Evolutionary conservation across 1,284 basidiomycete genomes (phyloP).

Genomic region (Xerocomus minutiporus): DNA sequence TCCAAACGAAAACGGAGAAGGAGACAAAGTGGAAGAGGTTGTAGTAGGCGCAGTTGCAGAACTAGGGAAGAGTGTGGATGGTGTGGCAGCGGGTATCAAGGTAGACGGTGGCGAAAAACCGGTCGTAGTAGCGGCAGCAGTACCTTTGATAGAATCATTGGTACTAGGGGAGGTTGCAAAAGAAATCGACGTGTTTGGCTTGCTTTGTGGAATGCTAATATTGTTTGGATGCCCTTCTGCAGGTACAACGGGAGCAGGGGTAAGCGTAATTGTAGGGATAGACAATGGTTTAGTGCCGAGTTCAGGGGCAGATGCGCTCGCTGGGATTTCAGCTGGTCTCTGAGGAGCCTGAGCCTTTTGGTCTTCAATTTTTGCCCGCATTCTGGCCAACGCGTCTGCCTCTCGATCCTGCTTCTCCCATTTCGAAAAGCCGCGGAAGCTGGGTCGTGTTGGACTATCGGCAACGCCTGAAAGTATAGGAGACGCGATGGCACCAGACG

Average conservation of each 20-base stretch:
- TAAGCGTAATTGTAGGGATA: conserved; percentile 30
- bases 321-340: conserved; percentile 13
- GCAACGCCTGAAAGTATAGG: conserved; percentile 35
- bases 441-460: conserved; percentile 51
- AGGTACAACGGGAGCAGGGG: conserved; percentile 20
- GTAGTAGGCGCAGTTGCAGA: not conserved
- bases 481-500: conserved; percentile 26
- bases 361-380: conserved; percentile 48
- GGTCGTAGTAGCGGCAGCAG: conserved; percentile 10
- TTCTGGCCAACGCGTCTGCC: conserved; percentile 66
- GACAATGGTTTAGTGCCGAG: conserved; percentile 17
- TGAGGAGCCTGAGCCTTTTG: conserved; percentile 31
- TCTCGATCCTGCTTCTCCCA: conserved; percentile 81
- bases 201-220: conserved; percentile 8
- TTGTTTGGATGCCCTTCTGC: conserved; percentile 7
- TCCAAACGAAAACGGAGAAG: conserved; percentile 15
- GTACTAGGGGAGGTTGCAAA: conserved; percentile 10
- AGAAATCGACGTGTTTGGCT: conserved; percentile 13
- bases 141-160: conserved; percentile 10
- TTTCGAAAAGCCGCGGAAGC: conserved; percentile 58
- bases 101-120: conserved; percentile 13
- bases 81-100: conserved; percentile 6
- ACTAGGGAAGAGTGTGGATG: conserved; percentile 8
- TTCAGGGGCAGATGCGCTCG: conserved; percentile 25
- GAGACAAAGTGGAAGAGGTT: conserved; percentile 3